Conservation (phyloP, 768 basidiomycete species). For the Coprinellus micaceus region DNA sequence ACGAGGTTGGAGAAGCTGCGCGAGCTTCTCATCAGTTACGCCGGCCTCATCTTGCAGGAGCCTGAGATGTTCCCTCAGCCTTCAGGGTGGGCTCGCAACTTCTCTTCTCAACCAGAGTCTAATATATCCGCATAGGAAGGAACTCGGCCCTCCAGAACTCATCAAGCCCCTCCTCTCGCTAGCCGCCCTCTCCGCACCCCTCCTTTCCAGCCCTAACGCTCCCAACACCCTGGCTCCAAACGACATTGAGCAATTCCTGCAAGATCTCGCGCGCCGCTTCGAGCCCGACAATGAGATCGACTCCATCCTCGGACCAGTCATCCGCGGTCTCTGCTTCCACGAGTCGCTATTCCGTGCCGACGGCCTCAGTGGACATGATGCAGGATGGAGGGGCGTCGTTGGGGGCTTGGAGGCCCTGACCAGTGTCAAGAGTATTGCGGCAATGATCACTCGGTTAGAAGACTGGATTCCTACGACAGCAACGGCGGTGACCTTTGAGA, state of each 20-base stretch:
- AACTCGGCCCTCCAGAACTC: slow-evolving; percentile 75
- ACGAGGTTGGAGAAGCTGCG: slow-evolving; percentile 70
- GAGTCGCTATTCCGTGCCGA: slow-evolving; percentile 60
- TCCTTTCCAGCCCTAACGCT: slow-evolving; percentile 45
- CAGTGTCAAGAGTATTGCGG: slow-evolving; percentile 78
- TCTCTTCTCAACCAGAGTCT: background rate
- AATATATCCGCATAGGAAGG: slow-evolving; percentile 43
- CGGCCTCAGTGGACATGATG: slow-evolving; percentile 68
- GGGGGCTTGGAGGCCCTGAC: slow-evolving; percentile 78
- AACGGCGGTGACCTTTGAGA: slow-evolving; percentile 61
- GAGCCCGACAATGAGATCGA: slow-evolving; percentile 77
- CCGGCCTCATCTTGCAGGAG: slow-evolving; percentile 85
- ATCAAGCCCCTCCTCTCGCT: slow-evolving; percentile 77
- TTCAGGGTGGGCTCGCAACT: slow-evolving; percentile 45
- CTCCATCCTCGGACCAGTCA: slow-evolving; percentile 72
- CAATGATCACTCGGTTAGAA: slow-evolving; percentile 70
- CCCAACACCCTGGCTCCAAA: slow-evolving; percentile 53
- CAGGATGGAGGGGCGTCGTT: slow-evolving; percentile 83
- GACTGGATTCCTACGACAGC: slow-evolving; percentile 68
- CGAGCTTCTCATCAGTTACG: slow-evolving; percentile 83
- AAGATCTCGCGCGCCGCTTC: slow-evolving; percentile 80
- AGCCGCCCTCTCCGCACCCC: slow-evolving; percentile 63
- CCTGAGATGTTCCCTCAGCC: slow-evolving; percentile 96
- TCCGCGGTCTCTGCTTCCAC: slow-evolving; percentile 60
- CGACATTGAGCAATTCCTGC: slow-evolving; percentile 77